Evolutionary conservation across 257 asterid species (phyloP).

Genomic region (Przewalskia tangutica): DNA sequence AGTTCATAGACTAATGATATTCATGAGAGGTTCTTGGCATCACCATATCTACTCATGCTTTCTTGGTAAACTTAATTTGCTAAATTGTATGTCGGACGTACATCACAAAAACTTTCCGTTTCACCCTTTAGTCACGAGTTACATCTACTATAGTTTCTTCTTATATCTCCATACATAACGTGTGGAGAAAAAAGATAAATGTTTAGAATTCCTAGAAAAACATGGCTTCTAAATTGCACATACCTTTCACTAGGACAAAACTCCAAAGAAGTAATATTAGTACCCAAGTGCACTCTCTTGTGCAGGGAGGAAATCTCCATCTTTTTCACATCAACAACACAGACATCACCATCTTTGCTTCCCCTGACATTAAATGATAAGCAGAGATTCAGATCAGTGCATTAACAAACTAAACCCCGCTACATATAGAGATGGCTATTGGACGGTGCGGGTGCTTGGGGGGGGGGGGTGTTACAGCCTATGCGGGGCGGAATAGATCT

Average conservation of each 20-base stretch:
- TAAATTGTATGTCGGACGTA: neutral
- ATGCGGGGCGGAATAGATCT: no score
- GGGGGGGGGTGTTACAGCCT: no score
- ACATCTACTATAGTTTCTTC: neutral
- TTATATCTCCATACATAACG: neutral
- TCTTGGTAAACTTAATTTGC: neutral
- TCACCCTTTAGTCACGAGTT: neutral
- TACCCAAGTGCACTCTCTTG: conserved; percentile 81
- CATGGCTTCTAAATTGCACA: neutral
- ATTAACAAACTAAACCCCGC: neutral
- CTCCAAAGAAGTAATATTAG: conserved; percentile 59
- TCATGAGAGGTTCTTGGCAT: neutral
- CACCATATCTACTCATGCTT: neutral
- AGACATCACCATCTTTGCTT: conserved; percentile 92
- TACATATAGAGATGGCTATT: neutral
- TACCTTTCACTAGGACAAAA: conserved; percentile 96
- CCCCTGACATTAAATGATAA: conserved; percentile 38
- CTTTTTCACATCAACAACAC: conserved; percentile 69
- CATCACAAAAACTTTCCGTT: neutral
- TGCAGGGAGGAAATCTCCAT: conserved; percentile 86
- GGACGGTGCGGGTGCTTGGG: no score
- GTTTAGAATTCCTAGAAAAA: neutral
- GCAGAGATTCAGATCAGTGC: neutral
- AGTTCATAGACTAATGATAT: neutral
- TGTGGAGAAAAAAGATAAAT: neutral